Base-by-base conservation (phyloP, 208 protist genomes). In the Phytomonas serpens region DNA sequence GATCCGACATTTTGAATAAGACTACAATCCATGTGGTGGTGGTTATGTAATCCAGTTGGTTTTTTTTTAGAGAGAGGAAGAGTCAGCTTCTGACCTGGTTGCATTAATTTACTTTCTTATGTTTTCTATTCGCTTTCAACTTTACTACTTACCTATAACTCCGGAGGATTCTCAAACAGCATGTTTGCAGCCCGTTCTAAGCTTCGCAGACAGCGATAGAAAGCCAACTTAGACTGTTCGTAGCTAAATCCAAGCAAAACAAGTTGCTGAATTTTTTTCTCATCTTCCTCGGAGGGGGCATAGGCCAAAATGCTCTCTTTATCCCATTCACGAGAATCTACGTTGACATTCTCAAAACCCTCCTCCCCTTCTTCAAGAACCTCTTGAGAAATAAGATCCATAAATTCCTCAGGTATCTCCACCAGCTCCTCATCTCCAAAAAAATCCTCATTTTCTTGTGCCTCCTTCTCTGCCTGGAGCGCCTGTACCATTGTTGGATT, bases 91-190 rank as follows among this genome's bases (percentile, higher is more conserved):
- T 47, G n/a, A 1, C 23, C 4, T 51, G 11, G 65, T 5, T 27
- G 19, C 67, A 36, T 73, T 32, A 61, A 38, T 67, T 67, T 67
- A 10, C 51, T 32, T 23, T 32, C 65, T 66, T 32, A 16, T 11
- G 65, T 47, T 51, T 3, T 47, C 27, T 47, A 32, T 51, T 47
- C 34, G 14, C 31, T 34, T 42, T 42, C 10, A 66, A 38, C 34
- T 66, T 3, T 70, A 9, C n/a, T 27, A 42, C 47, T 51, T 16
- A 19, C 16, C 38, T 82, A 96, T 36, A 96, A 16, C 67, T 89
- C 68, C 30, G 91, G 91, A n/a, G 91, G 87, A 30, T 83, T 79
- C 75, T 96, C 91, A 81, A 96, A 96, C 30, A 96, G 72, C 76
- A 93, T 76, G 72, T 96, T 93, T 14, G 91, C 89, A 16, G 91